Conservation (phyloP, 345 rosid species). For the Populus nigra region DNA sequence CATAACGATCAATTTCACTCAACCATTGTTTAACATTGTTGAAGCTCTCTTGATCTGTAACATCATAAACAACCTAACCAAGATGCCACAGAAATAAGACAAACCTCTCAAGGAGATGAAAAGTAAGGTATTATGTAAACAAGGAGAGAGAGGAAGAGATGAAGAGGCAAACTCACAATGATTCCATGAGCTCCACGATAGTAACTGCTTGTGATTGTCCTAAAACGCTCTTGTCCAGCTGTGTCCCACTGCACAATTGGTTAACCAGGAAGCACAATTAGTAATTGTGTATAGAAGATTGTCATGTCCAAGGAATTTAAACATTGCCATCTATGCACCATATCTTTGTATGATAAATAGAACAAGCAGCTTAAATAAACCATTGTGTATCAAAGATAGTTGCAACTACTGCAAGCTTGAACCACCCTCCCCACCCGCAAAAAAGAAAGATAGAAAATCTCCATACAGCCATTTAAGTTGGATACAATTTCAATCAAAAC, state of each 20-base stretch:
- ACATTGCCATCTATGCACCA: neutral
- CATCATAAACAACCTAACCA: constrained; percentile 70
- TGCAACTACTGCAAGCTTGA: neutral
- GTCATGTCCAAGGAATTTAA: neutral
- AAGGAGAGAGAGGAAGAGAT: neutral
- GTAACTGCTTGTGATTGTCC: constrained; percentile 41
- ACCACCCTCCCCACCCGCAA: neutral
- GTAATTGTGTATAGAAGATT: neutral
- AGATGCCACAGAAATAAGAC: constrained; percentile 2
- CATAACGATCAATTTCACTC: constrained; percentile 75
- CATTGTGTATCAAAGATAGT: neutral
- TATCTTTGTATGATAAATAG: neutral
- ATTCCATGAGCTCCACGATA: constrained; percentile 38
- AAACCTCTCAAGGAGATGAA: neutral
- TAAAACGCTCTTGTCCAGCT: constrained; percentile 38
- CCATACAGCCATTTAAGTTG: neutral
- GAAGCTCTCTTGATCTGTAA: constrained; percentile 80
- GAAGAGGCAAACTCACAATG: constrained; percentile 16
- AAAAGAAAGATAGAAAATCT: neutral
- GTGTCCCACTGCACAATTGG: constrained; percentile 34
- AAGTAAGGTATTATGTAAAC: neutral
- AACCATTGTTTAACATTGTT: constrained; percentile 79
- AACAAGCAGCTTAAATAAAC: neutral
- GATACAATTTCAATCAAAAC: neutral
- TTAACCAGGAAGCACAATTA: neutral